Base-by-base conservation (phyloP, 2,329 filamentous ascomycete species). In the Phyllosticta citrichinensis region DNA sequence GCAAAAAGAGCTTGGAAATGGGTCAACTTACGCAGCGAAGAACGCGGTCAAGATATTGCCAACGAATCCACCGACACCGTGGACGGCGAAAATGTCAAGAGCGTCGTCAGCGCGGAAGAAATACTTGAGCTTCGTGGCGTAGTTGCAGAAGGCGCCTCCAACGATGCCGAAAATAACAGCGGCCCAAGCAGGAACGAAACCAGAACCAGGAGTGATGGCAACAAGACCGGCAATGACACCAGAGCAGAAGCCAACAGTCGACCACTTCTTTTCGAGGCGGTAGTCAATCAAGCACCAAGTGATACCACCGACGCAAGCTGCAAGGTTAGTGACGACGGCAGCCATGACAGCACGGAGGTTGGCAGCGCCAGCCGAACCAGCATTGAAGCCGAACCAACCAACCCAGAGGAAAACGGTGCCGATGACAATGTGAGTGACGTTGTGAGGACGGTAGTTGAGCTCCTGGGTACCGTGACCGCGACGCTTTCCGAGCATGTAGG, bases 341-440 rank as follows among this genome's bases (percentile, higher is more conserved):
- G 91, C 91, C 86, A 96, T 91, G 67, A 96, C 82, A 53, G 89
- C 89, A 56, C 91, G 87, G 70, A 96, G 75, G 73, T 94, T 95
- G 57, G 90, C 90, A 56, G 86, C 81, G 60, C 94, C 79, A 14
- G 90, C 91, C 17, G 87, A 91, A 65, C 91, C 91, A 56, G 89
- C 90, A 68, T 96, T 96, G 84, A 96, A 96, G 55, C 91, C 91
- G 69, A 96, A 95, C 91, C 91, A 96, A 59, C 91, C 91, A 17
- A 96, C 88, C 91, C 91, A 96, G 17, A 96, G 85, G 76, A 96
- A 96, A 55, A 96, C 90, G 2, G 91, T 96, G 30, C 91, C 91
- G 61, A 95, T 88, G 58, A 96, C 90, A 66, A 96, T 91, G 73
- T 95, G 89, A 3, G 91, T 94, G 55, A 95, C 90, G 68, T 96